These are phyloP conservation scores for Ormosia emarginata DNA, from an alignment of 306 rosid species.

Conservation along the genomic window DNA sequence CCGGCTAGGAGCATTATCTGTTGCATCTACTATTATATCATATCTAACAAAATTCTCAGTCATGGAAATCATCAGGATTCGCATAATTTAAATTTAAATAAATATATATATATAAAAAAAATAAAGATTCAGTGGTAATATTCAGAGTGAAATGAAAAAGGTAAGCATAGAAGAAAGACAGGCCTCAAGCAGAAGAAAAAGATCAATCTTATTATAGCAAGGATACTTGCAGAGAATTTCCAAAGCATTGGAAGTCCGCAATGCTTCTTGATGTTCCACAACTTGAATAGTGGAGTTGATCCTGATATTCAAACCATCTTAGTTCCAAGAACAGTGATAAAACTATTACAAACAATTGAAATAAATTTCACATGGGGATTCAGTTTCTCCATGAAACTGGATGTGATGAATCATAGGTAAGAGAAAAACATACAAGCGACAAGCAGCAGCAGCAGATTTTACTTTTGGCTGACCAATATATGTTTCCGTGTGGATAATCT, in stretches of 20 bases:
- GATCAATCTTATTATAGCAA: conserved; percentile 10
- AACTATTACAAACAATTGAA: conserved; percentile 6
- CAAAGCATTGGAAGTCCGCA: conserved; percentile 79
- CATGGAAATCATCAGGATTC: conserved; percentile 30
- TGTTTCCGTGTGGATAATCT: conserved; percentile 86
- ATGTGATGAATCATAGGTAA: not conserved
- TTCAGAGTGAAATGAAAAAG: not conserved
- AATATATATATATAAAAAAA: not conserved
- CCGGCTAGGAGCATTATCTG: conserved; percentile 97
- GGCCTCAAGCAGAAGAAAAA: not conserved
- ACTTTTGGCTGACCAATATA: conserved; percentile 93
- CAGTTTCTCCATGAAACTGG: not conserved
- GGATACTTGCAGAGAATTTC: conserved; percentile 85
- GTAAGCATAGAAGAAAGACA: not conserved
- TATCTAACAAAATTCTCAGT: conserved; percentile 58
- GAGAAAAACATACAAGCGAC: conserved; percentile 61
- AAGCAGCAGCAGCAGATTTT: conserved; percentile 81
- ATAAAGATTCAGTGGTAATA: not conserved
- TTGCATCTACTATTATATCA: conserved; percentile 83
- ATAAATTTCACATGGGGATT: not conserved
- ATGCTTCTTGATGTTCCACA: conserved; percentile 81
- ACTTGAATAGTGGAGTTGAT: conserved; percentile 77
- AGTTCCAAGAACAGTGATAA: conserved; percentile 19
- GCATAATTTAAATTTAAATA: not conserved
- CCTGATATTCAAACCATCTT: conserved; percentile 40